Base-by-base conservation (phyloP, 2,329 filamentous ascomycete genomes). In the Trichophyton rubrum region DNA sequence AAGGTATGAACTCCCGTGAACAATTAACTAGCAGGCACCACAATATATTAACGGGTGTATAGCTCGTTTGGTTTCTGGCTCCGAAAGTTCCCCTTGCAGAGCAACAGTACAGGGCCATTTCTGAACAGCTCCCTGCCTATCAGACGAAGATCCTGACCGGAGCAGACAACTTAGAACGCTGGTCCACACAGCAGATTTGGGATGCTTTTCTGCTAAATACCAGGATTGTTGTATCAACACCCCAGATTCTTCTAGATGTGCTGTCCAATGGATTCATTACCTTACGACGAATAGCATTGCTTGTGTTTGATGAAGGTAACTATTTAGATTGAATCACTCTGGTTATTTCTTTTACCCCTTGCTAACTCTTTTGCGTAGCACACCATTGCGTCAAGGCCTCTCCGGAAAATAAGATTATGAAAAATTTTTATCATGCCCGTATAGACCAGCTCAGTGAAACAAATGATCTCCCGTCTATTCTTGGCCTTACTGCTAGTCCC, bases 401-500 rank as follows among this genome's bases (percentile, higher is more conserved):
- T 65, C 78, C 87, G 0, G 84, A 85, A 9, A 85, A 85, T 61
- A 80, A 77, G 43, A 86, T 95, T 38, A 92, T 95, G 87, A 75
- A 73, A 30, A 75, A 84, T 33, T 86, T 87, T 65, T 95, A 95
- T 67, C 81, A 84, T 63, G 74, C 76, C 30, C 71, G 69, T 17
- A 78, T 78, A 58, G 64, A 59, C 0, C 64, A 60, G 64, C 62
- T 62, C 1, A 77, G 76, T 0, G 62, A 70, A 0, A 43, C 63
- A 11, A 62, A 66, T n/a, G 60, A 60, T 53, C 68, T 76, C 7
- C 90, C 90, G 0, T 77, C 79, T 20, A 85, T 96, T 30, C 76
- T 96, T 3, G 90, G 90, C 0, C 77, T 96, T 24, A 91, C 87
- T 5, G 90, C 90, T 0, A 95, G 88, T 63, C 90, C 90, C 0